Base-by-base conservation (phyloP, 2,329 filamentous ascomycete species). In the Escovopsis weberi region DNA sequence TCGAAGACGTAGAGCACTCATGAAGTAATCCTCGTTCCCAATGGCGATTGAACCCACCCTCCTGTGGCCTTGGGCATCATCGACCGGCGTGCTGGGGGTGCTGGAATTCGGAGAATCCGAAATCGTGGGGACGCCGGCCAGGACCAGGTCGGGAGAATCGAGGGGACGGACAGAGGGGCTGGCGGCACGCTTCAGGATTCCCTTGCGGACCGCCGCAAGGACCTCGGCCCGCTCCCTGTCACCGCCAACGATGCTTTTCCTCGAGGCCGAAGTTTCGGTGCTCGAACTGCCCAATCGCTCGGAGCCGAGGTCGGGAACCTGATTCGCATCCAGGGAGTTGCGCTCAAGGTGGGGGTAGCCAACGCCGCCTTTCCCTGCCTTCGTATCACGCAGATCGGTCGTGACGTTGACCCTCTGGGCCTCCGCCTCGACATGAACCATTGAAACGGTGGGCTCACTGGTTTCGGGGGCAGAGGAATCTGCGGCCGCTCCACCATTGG, bases 391-490 rank as follows among this genome's bases (percentile, higher is more conserved):
- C 1, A 80, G 76, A 47, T 85, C 74, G 1, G 72, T 69, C 45
- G 82, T 86, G 38, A 87, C 80, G 51, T 91, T 87, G 45, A 91
- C 80, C 47, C 66, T 80, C 52, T 93, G 85, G 41, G 86, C 75
- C 63, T 96, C 89, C 1, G 89, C 91, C 63, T 98, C 91, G 4
- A 91, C 87, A 8, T 85, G 96, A 41, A 98, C 82, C 78, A 94
- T 93, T 0, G 91, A 94, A 1, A 98, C 84, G 48, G 87, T 75
- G n/a, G 85, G 84, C 47, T 84, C 74, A 54, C 81, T 85, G 6
- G 75, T 78, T 55, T 85, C 75, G 2, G 74, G 69, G 2, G 78
- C 62, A 26, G 75, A 70, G 6, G 71, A 67, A 51, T 94, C 87
- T 4, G 81, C 76, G 30, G 78, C 71, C 15, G 85, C 77, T 18